phyloP scores from a whole-genome alignment of 495 filamentous ascomycete species.

The Emericellopsis terricola region DNA sequence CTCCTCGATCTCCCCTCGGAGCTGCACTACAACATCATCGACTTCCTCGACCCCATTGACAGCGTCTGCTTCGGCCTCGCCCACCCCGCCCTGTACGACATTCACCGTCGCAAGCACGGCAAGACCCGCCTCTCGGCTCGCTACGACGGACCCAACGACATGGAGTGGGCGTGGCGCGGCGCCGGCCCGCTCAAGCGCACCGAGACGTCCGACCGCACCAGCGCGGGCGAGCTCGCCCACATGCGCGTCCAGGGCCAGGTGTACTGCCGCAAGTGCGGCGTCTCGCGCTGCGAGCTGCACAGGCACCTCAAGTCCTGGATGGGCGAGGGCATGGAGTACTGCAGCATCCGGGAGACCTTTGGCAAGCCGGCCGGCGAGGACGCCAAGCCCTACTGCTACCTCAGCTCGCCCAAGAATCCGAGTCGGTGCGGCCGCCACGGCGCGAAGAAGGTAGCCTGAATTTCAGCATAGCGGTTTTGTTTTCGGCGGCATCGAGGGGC shows the following conservation, averaged over 20 bases:
- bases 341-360: constrained; percentile 30
- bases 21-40: constrained; percentile 35
- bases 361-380: constrained; percentile 18
- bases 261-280: constrained; percentile 32
- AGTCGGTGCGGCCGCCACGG: constrained; percentile 29
- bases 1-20: constrained; percentile 36
- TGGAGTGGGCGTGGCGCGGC: constrained; percentile 35
- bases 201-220: constrained; percentile 6
- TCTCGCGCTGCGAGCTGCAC: constrained; percentile 33
- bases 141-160: constrained; percentile 32
- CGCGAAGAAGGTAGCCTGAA: constrained; percentile 6
- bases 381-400: constrained; percentile 24
- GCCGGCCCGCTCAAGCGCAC: constrained; percentile 16
- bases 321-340: constrained; percentile 28
- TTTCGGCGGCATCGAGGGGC: no score
- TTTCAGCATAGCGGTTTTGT: no score
- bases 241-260: constrained; percentile 25
- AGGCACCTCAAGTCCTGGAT: constrained; percentile 35
- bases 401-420: constrained; percentile 27
- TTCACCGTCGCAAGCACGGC: constrained; percentile 30
- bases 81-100: constrained; percentile 28
- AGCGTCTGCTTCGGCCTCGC: constrained; percentile 35
- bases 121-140: constrained; percentile 26
- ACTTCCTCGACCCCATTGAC: constrained; percentile 36
- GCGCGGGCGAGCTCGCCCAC: constrained; percentile 12